Conservation (phyloP, 2,329 filamentous ascomycete genomes). For the Phialemoniopsis sp. region DNA sequence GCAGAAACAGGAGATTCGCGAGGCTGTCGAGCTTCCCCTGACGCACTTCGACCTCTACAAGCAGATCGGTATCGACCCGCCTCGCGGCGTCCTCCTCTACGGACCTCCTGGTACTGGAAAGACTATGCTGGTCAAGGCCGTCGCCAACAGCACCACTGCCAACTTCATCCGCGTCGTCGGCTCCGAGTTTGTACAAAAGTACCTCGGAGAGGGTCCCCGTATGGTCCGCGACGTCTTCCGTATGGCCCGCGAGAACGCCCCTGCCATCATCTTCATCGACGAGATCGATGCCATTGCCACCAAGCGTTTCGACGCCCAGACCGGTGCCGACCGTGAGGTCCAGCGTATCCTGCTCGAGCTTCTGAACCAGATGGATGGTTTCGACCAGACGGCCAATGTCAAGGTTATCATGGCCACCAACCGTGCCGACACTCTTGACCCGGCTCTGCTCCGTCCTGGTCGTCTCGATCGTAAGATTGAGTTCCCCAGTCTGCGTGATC, state of each 20-base stretch:
- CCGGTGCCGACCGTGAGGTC: conserved; percentile 94
- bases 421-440: conserved; percentile 93
- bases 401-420: conserved; percentile 99
- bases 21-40: conserved; percentile 93
- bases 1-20: conserved; percentile 99
- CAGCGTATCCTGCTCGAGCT: conserved; percentile 97
- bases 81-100: conserved; percentile 92
- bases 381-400: conserved; percentile 97
- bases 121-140: conserved; percentile 97
- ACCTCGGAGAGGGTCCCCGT: conserved; percentile 92
- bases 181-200: conserved; percentile 98
- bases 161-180: conserved; percentile 98
- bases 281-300: conserved; percentile 99
- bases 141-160: conserved; percentile 96
- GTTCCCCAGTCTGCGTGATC: conserved; percentile 91
- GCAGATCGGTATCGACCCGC: conserved; percentile 98
- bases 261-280: conserved; percentile 98
- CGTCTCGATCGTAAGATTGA: conserved; percentile 98
- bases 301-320: conserved; percentile 98
- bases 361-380: conserved; percentile 99
- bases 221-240: conserved; percentile 99
- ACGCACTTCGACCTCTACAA: conserved; percentile 99
- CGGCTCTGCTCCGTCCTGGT: conserved; percentile 87
- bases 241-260: conserved; percentile 97
- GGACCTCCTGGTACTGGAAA: conserved; percentile 95